These are phyloP conservation scores for Penicillium macrosclerotiorum DNA, from an alignment of 495 filamentous ascomycete species.

Conservation along the genomic window DNA sequence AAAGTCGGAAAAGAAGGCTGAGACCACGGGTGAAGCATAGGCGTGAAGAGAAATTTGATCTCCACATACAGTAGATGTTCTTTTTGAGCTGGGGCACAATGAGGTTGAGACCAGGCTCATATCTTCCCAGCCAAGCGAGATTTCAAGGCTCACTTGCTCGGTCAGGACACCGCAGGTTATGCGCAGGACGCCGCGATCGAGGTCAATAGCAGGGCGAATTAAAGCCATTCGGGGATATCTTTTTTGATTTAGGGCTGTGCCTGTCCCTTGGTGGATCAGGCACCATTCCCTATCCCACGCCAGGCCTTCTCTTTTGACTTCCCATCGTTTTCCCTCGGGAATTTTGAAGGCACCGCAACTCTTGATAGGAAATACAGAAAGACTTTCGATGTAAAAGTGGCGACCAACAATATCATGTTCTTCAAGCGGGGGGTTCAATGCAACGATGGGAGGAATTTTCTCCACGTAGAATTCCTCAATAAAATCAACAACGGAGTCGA, in stretches of 20 bases:
- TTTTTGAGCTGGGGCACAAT: conserved; percentile 29
- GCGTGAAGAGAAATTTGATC: conserved; percentile 67
- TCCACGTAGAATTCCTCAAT: conserved; percentile 77
- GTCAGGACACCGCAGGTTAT: conserved; percentile 34
- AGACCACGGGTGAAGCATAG: conserved; percentile 62
- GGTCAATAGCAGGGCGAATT: conserved; percentile 67
- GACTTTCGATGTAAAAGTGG: conserved; percentile 54
- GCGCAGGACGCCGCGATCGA: conserved; percentile 55
- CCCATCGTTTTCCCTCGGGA: conserved; percentile 63
- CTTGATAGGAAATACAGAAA: conserved; percentile 81
- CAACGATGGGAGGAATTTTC: conserved; percentile 24
- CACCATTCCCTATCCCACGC: conserved; percentile 96
- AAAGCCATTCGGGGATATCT: conserved; percentile 79
- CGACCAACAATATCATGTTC: conserved; percentile 15
- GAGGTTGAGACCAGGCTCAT: conserved; percentile 49
- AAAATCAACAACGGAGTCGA: conserved; percentile 67
- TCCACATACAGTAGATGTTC: conserved; percentile 68
- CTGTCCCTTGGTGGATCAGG: conserved; percentile 78
- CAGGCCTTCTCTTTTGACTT: conserved; percentile 72
- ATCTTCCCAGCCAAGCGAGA: conserved; percentile 61
- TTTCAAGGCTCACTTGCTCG: conserved; percentile 35
- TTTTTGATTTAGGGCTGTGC: conserved; percentile 77
- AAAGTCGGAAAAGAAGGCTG: conserved; percentile 68
- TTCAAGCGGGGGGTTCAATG: conserved; percentile 16
- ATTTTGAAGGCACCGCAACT: conserved; percentile 79